These are phyloP conservation scores for Pestalotiopsis sp. DNA, from an alignment of 2,329 filamentous ascomycete species.

Conservation along the genomic window DNA sequence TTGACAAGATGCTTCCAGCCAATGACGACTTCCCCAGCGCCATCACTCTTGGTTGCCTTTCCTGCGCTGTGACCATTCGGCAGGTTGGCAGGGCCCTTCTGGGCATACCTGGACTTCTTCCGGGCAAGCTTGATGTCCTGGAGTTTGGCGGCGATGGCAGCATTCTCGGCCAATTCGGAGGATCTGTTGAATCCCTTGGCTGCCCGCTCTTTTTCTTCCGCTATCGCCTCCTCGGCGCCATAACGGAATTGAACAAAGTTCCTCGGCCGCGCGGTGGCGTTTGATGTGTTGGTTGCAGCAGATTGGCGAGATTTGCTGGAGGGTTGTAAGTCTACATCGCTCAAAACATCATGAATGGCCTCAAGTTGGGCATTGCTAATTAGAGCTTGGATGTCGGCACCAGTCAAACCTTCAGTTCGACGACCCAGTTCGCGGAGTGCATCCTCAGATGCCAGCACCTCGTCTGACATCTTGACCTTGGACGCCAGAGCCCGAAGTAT, in stretches of 20 bases:
- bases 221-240: constrained; percentile 59
- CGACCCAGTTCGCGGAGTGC: constrained; percentile 74
- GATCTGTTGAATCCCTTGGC: constrained; percentile 52
- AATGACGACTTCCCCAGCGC: constrained; percentile 74
- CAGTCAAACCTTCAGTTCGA: constrained; percentile 86
- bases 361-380: constrained; percentile 97
- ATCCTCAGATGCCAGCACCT: constrained; percentile 59
- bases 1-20: constrained; percentile 81
- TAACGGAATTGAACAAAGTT: constrained; percentile 86
- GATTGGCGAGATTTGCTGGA: constrained; percentile 30
- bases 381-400: constrained; percentile 91
- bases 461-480: constrained; percentile 74
- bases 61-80: constrained; percentile 28
- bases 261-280: constrained; percentile 38
- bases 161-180: constrained; percentile 71
- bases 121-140: constrained; percentile 75
- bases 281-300: constrained; percentile 36
- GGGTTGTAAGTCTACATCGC: constrained; percentile 49
- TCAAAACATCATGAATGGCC: constrained; percentile 91
- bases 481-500: constrained; percentile 84
- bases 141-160: constrained; percentile 80
- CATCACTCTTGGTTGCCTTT: constrained; percentile 38
- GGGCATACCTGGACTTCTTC: constrained; percentile 60
- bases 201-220: constrained; percentile 38
- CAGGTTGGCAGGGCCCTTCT: constrained; percentile 31